Evolutionary conservation across 106 monocot species (phyloP).

Genomic region (Iris macrosiphon): DNA sequence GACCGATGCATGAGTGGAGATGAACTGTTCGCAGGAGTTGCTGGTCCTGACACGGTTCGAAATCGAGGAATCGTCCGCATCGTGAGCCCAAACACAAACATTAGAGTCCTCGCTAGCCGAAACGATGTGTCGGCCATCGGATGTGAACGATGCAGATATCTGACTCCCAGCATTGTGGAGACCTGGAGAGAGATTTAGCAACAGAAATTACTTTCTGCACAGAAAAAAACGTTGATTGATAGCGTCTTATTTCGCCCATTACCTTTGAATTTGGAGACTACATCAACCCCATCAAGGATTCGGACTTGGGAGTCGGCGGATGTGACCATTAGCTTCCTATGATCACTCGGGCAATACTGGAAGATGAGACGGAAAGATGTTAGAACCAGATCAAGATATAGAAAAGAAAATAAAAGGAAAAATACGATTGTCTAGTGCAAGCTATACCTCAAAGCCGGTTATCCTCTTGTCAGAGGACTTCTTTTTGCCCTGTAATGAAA

Average conservation of each 20-base stretch:
- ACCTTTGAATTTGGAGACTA: constrained; percentile 40
- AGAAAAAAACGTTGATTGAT: no score
- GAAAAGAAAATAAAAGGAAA: no score
- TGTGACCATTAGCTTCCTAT: constrained; percentile 25
- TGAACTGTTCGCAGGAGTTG: constrained; percentile 27
- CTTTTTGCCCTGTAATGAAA: constrained; percentile 49
- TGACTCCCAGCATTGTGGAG: constrained; percentile 26
- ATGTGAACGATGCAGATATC: constrained; percentile 38
- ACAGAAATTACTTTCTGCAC: no score
- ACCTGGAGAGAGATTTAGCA: constrained; percentile 13
- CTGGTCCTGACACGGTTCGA: constrained; percentile 11
- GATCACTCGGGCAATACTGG: constrained; percentile 22
- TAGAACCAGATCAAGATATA: background rate
- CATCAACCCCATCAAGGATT: constrained; percentile 24
- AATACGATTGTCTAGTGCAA: background rate
- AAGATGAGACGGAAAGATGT: background rate
- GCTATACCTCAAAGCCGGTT: constrained; percentile 66
- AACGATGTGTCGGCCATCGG: constrained; percentile 42
- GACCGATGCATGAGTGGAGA: constrained; percentile 21
- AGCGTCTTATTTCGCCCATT: background rate
- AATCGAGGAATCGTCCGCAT: background rate
- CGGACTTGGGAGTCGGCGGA: constrained; percentile 32
- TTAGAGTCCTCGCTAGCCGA: constrained; percentile 36
- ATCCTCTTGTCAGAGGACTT: constrained; percentile 63
- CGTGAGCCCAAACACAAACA: constrained; percentile 45